phyloP scores from a whole-genome alignment of 306 rosid species.

The Trifolium dubium region DNA sequence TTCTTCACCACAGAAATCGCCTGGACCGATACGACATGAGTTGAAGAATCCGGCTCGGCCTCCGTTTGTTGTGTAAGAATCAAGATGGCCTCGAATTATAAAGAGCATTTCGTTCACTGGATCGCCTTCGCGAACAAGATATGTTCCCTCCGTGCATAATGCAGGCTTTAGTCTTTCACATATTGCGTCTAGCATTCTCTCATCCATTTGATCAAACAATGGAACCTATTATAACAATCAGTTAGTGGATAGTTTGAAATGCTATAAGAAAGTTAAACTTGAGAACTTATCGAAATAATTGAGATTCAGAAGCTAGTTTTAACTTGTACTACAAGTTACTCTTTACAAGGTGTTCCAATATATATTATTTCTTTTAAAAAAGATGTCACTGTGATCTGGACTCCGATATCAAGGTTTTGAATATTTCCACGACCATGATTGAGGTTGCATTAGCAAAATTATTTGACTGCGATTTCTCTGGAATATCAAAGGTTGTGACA shows the following conservation, averaged over 20 bases:
- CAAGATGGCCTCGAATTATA: slow-evolving; percentile 90
- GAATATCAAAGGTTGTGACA: neutral
- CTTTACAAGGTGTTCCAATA: neutral
- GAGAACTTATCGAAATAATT: neutral
- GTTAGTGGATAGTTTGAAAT: neutral
- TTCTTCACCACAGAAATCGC: slow-evolving; percentile 96
- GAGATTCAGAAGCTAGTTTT: neutral
- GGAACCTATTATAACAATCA: slow-evolving; percentile 61
- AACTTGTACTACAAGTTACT: neutral
- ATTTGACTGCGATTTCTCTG: neutral
- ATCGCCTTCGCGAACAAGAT: slow-evolving; percentile 82
- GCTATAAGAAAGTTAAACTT: neutral
- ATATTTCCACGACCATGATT: neutral
- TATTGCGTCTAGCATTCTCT: slow-evolving; percentile 90
- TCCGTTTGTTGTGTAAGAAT: slow-evolving; percentile 91
- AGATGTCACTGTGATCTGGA: neutral
- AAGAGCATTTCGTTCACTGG: slow-evolving; percentile 94
- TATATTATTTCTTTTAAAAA: neutral
- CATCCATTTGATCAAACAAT: slow-evolving; percentile 92
- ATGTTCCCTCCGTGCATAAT: slow-evolving; percentile 79
- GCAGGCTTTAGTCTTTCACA: slow-evolving; percentile 92
- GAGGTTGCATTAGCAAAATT: neutral
- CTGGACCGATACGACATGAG: slow-evolving; percentile 78
- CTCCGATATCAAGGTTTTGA: neutral
- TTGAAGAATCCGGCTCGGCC: slow-evolving; percentile 93